Percentiles rank a stretch among this genome's conserved stretches.
Evolutionary conservation across 2,329 filamentous ascomycete species (phyloP).

Genomic region (Acrocalymma vagum): DNA sequence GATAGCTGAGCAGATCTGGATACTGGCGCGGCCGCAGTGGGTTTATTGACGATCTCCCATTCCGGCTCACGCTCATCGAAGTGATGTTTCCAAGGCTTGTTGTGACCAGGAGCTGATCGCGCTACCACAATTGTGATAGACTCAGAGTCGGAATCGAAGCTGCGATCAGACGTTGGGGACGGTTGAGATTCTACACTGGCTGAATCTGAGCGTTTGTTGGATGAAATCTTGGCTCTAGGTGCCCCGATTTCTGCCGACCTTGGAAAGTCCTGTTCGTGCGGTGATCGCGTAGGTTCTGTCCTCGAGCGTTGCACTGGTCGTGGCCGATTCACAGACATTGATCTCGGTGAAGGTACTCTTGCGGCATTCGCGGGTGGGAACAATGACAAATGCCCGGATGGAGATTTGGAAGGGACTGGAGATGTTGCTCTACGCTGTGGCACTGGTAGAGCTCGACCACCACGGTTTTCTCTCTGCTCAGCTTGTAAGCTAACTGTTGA

Average conservation of each 20-base stretch:
- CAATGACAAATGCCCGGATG: conserved; percentile 39
- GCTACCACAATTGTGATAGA: conserved; percentile 35
- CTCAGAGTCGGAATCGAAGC: conserved; percentile 42
- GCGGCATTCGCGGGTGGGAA: conserved; percentile 37
- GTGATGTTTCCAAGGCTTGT: conserved; percentile 27
- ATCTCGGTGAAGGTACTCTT: conserved; percentile 36
- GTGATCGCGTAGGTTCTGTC: conserved; percentile 40
- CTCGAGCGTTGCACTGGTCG: conserved; percentile 36
- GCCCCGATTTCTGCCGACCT: conserved; percentile 12
- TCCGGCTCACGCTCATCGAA: conserved; percentile 37
- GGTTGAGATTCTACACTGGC: conserved; percentile 13
- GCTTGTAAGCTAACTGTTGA: conserved; percentile 22
- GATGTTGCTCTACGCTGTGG: conserved; percentile 44
- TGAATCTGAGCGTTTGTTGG: conserved; percentile 7
- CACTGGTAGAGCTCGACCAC: conserved; percentile 28
- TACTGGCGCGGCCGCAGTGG: conserved; percentile 5
- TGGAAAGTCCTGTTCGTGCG: conserved; percentile 32
- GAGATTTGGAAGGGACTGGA: conserved; percentile 32
- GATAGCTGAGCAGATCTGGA: too few species aligned
- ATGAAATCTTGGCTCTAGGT: conserved; percentile 8
- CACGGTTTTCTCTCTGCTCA: conserved; percentile 20
- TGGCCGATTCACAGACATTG: conserved; percentile 23
- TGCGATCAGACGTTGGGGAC: conserved; percentile 28
- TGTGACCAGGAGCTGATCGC: conserved; percentile 16
- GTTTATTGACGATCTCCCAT: conserved; percentile 40